Evolutionary conservation across 2,329 filamentous ascomycete species (phyloP).

Genomic region (Bipolaris victoriae): DNA sequence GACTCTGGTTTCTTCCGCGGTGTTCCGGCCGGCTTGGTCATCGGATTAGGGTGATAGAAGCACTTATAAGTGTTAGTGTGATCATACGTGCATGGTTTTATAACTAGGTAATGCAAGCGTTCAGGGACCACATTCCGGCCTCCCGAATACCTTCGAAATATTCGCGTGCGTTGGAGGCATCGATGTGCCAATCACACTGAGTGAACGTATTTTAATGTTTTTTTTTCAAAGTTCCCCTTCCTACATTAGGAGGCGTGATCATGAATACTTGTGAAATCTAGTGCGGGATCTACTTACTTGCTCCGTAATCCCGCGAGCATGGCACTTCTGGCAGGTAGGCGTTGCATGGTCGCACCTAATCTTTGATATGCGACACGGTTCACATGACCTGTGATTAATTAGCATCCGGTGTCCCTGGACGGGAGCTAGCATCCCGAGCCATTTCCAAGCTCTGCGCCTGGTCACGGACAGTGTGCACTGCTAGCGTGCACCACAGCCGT

Average conservation of each 20-base stretch:
- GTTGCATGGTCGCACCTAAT: slow-evolving; percentile 45
- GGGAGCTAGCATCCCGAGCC: background rate
- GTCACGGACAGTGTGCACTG: background rate
- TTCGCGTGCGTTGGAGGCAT: background rate
- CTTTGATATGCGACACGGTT: slow-evolving; percentile 47
- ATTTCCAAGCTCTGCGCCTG: background rate
- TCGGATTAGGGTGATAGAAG: slow-evolving; percentile 46
- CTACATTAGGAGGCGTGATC: background rate
- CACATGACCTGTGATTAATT: slow-evolving; percentile 38
- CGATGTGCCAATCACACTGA: background rate
- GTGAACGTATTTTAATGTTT: background rate
- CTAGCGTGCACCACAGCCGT: background rate
- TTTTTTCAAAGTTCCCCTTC: background rate
- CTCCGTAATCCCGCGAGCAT: slow-evolving; percentile 39
- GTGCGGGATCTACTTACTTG: slow-evolving; percentile 30
- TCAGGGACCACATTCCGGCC: background rate
- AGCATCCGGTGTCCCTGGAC: slow-evolving; percentile 8
- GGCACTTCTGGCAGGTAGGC: slow-evolving; percentile 45
- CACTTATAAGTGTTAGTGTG: slow-evolving; percentile 27
- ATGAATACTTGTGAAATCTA: background rate
- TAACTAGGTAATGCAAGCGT: background rate
- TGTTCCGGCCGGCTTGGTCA: slow-evolving; percentile 46
- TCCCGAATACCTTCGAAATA: background rate
- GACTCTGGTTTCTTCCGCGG: slow-evolving; percentile 45
- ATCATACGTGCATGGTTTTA: background rate